Conservation (phyloP, 2,329 filamentous ascomycete genomes). For the Phyllosticta capitalensis region DNA sequence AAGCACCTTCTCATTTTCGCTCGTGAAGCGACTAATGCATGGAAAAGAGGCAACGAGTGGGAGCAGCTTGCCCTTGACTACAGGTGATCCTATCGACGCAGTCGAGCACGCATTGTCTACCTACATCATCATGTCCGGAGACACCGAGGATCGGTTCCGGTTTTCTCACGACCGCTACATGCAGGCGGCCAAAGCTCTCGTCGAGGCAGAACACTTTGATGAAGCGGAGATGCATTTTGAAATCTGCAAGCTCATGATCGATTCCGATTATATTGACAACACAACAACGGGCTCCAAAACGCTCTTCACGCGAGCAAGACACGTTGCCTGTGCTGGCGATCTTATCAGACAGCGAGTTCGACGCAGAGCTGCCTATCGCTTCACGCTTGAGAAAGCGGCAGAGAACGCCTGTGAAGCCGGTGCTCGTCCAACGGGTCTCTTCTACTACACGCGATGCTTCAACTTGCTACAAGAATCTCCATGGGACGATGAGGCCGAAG, state of each 20-base stretch:
- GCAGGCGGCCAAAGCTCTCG: constrained; percentile 51
- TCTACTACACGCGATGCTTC: constrained; percentile 70
- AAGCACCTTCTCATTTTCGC: constrained; percentile 70
- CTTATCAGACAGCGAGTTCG: constrained; percentile 60
- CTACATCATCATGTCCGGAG: constrained; percentile 71
- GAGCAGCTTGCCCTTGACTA: constrained; percentile 40
- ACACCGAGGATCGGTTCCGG: constrained; percentile 74
- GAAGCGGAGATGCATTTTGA: constrained; percentile 80
- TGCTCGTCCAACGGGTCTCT: constrained; percentile 69
- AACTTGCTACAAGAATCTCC: constrained; percentile 68
- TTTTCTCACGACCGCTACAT: constrained; percentile 86
- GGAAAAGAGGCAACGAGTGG: constrained; percentile 49
- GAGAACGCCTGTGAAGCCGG: constrained; percentile 72
- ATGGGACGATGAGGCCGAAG: constrained; percentile 60
- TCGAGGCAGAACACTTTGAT: constrained; percentile 55
- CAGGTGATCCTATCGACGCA: constrained; percentile 63
- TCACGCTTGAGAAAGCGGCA: constrained; percentile 69
- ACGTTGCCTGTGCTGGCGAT: constrained; percentile 68
- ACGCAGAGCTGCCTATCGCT: constrained; percentile 57
- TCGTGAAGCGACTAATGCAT: constrained; percentile 67
- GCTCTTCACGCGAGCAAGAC: constrained; percentile 65
- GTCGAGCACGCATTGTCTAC: constrained; percentile 74
- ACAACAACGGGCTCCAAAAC: constrained; percentile 40
- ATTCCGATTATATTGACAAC: constrained; percentile 51
- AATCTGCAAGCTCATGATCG: constrained; percentile 71